Base-by-base conservation (phyloP, 2,329 filamentous ascomycete genomes). In the Colletotrichum gigasporum region DNA sequence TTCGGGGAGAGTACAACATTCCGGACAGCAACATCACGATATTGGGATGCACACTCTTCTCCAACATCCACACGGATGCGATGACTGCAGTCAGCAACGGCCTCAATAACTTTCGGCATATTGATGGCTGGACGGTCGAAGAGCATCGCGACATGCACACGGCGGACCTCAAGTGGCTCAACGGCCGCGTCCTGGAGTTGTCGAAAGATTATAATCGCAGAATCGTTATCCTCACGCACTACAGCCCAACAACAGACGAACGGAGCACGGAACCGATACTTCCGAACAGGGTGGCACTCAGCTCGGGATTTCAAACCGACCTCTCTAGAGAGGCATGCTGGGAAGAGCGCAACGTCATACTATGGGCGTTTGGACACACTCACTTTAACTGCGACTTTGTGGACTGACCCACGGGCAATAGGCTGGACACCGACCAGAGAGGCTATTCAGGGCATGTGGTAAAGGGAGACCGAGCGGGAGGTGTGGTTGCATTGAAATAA, bases 61-160 rank as follows among this genome's bases (percentile, higher is more conserved):
- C 85, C 54, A 71, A 10, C 6, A 72, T 88, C 22, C 74, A 77
- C 1, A 55, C 74, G 1, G 69, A 75, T 14, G 73, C 79, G 5
- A 65, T 70, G 8, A 73, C 76, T 28, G 69, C 62, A 0, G 79
- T 87, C 16, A 77, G 76, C 48, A 70, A 78, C 30, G 74, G 79
- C 0, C 66, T 87, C 7, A 83, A 83, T 42, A 83, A 87, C 72
- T 87, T 87, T 63, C 82, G 79, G 66, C 69, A 78, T 1, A 85
- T 78, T 12, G 50, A 70, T 1, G 70, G 74, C 6, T 83, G 81
- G 80, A 70, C 72, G 12, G 67, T 79, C 1, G 70, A 73, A 2
- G 42, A 69, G 22, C 81, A 83, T 69, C 76, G 72, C 26, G 69
- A 62, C 4, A 72, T 73, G 11, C 79, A 83, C 60, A 39, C 55